Percentiles rank a stretch among this genome's conserved stretches.
phyloP scores from a whole-genome alignment of 768 basidiomycete genomes.

The Tephrocybe sp. region DNA sequence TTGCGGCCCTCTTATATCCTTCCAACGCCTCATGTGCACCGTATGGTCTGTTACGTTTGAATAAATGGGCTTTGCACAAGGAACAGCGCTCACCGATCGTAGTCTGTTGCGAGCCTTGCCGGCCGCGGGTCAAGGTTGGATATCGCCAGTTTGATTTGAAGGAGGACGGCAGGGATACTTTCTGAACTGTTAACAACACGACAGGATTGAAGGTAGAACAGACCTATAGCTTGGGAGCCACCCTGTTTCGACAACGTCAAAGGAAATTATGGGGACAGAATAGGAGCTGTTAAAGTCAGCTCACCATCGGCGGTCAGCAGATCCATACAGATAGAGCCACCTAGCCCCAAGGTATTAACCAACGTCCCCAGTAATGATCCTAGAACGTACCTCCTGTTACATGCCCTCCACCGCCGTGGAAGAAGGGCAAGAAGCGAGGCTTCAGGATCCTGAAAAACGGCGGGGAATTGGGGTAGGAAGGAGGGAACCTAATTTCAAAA shows the following conservation, averaged over 20 bases:
- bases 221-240: constrained; percentile 71
- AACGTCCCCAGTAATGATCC: background rate
- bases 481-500: constrained; percentile 71
- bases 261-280: background rate
- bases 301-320: constrained; percentile 60
- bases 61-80: background rate
- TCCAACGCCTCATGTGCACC: constrained; percentile 53
- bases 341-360: constrained; percentile 25
- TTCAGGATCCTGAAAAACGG: constrained; percentile 77
- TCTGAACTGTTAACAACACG: background rate
- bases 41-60: constrained; percentile 35
- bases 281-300: constrained; percentile 15
- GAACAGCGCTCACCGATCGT: constrained; percentile 38
- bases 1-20: constrained; percentile 65
- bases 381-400: constrained; percentile 51
- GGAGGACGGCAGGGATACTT: constrained; percentile 48
- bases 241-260: constrained; percentile 28
- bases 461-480: constrained; percentile 62
- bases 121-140: constrained; percentile 65
- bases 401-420: constrained; percentile 68
- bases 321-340: constrained; percentile 77
- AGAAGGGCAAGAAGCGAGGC: constrained; percentile 70
- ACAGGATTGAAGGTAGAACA: background rate
- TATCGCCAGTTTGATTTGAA: constrained; percentile 70
- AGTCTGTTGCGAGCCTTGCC: constrained; percentile 52